phyloP scores from a whole-genome alignment of 2,329 filamentous ascomycete species.

The Aspergillus unguis region DNA sequence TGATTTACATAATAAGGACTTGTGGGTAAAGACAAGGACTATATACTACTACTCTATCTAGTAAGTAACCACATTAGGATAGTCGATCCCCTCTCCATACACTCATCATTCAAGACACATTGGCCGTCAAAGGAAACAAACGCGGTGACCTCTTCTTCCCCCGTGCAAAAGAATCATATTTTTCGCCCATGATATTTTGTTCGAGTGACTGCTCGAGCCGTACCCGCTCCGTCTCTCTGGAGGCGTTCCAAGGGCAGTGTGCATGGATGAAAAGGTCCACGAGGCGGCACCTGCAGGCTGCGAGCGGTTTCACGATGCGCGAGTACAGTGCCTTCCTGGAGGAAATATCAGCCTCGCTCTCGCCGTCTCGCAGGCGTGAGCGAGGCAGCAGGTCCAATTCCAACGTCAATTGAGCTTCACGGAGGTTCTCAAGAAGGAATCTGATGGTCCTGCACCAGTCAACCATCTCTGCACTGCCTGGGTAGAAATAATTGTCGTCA shows the following conservation, averaged over 20 bases:
- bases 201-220: too few species aligned
- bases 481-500: neutral
- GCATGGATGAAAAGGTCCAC: neutral
- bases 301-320: neutral
- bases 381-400: neutral
- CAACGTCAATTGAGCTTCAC: neutral
- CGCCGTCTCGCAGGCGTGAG: neutral
- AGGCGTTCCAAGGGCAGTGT: neutral
- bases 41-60: too few species aligned
- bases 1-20: too few species aligned
- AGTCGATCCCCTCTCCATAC: too few species aligned
- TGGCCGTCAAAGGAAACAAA: too few species aligned
- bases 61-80: too few species aligned
- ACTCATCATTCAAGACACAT: too few species aligned
- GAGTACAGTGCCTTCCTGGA: neutral
- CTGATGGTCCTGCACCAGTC: neutral
- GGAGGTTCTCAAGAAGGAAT: neutral
- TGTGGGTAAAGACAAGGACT: too few species aligned
- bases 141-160: too few species aligned
- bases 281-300: neutral
- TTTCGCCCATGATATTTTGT: too few species aligned
- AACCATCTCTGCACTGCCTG: neutral
- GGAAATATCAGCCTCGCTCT: neutral
- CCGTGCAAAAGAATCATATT: too few species aligned
- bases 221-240: too few species aligned